These are phyloP conservation scores for Erodium texanum DNA, from an alignment of 441 rosid species.

Conservation along the genomic window DNA sequence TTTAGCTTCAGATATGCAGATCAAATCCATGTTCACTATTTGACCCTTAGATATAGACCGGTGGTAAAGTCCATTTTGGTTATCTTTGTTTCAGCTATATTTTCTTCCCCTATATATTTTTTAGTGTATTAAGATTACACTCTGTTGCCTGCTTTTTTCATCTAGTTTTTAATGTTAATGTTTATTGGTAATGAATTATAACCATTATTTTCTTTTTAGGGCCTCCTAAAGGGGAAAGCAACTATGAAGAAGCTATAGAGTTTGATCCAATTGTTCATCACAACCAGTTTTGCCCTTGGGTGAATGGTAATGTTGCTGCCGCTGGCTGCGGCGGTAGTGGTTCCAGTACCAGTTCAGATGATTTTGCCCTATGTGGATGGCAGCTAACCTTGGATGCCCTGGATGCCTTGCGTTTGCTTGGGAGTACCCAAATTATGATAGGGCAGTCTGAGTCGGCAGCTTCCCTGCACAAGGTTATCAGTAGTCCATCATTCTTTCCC, in stretches of 20 bases:
- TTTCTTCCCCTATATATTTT: neutral
- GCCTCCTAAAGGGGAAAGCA: conserved; percentile 76
- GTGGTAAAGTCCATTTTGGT: neutral
- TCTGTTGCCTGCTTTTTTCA: no score
- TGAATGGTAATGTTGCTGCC: conserved; percentile 95
- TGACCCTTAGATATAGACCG: neutral
- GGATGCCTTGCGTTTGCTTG: conserved; percentile 67
- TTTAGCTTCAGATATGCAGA: no score
- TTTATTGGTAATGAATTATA: conserved; percentile 4
- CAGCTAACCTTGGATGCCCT: conserved; percentile 94
- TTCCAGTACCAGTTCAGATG: conserved; percentile 43
- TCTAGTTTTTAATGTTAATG: no score
- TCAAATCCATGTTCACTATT: neutral
- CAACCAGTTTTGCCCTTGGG: conserved; percentile 96
- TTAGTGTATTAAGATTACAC: neutral
- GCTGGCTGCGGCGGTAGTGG: conserved; percentile 64
- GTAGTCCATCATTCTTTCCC: no score
- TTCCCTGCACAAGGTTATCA: conserved; percentile 62
- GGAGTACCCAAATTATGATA: conserved; percentile 56
- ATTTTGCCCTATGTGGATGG: conserved; percentile 81
- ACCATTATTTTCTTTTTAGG: conserved; percentile 39
- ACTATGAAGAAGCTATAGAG: conserved; percentile 65
- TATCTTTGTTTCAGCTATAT: neutral
- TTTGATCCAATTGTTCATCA: conserved; percentile 90
- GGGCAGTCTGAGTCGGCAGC: conserved; percentile 94